A percentile compares a stretch with the other conserved stretches of the same genome.
Conservation (phyloP, 1,139 yeast genomes). For the Yamadazyma diddensiae region DNA sequence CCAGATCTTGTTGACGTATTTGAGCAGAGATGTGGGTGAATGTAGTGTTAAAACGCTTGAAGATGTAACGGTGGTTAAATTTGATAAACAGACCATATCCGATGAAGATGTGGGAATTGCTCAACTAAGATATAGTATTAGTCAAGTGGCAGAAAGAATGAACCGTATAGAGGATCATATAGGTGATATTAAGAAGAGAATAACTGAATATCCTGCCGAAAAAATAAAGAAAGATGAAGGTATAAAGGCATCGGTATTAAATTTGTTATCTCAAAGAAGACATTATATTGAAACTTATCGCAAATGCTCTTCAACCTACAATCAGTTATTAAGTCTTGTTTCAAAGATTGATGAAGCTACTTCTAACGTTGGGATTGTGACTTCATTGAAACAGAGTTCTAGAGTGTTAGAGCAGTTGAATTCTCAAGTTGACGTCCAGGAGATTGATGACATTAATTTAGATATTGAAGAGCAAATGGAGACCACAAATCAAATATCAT, state of each 20-base stretch:
- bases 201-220: constrained; percentile 12
- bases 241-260: constrained; percentile 10
- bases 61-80: constrained; percentile 22
- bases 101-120: constrained; percentile 32
- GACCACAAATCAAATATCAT: constrained; percentile 31
- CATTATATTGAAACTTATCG: constrained; percentile 23
- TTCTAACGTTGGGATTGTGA: constrained; percentile 36
- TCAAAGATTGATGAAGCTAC: constrained; percentile 48
- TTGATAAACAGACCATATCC: constrained; percentile 17
- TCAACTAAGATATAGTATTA: constrained; percentile 22
- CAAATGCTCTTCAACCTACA: constrained; percentile 27
- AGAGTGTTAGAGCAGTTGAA: constrained; percentile 33
- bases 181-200: constrained; percentile 18
- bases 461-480: constrained; percentile 41
- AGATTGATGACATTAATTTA: constrained; percentile 33
- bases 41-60: constrained; percentile 15
- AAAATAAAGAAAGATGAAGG: constrained; percentile 12
- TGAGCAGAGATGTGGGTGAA: constrained; percentile 20
- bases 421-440: constrained; percentile 24
- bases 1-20: constrained; percentile 23
- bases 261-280: constrained; percentile 10
- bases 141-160: constrained; percentile 19
- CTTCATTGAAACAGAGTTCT: constrained; percentile 19
- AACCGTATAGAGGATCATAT: constrained; percentile 22
- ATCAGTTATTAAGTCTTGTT: constrained; percentile 36